Evolutionary conservation across 352 stramenopile species (phyloP), one percentile per base, ranked within the genome.

Genomic region (Blastocystis sp.): DNA sequence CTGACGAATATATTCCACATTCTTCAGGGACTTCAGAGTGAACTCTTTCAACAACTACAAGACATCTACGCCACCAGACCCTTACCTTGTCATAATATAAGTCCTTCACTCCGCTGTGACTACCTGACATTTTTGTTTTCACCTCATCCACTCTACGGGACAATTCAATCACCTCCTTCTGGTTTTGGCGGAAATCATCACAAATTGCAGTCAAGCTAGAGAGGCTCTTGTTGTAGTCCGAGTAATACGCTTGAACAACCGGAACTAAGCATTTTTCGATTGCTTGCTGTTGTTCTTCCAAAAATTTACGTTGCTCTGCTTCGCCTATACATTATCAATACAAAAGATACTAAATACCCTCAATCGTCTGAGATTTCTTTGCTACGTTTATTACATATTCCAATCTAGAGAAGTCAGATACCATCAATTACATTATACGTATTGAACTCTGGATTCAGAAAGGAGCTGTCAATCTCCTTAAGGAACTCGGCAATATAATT

Each of bases 1-100:
- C 39, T 85, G 73, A n/a, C 73, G 73, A 24, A 85, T 85, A 30
- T 85, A 85, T n/a, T 85, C 73, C 30, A 85, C 63, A 55, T 85
- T 85, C 73, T 85, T 85, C 45, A 85, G 73, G 8, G 73, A 85
- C 30, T 85, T 85, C 73, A 85, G 47, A 4, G 73, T 85, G 50
- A 69, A 85, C 30, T 85, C 73, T 8, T 47, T 66, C 4, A 85
- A n/a, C 4, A 85, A 43, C 73, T 85, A 85, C 11, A 65, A 26
- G 59, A 18, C 11, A 30, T 30, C 50, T 18, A 11, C 20, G 2
- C 13, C 16, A 50, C 20, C 50, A 66, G 16, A 24, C 30, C 50
- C 6, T 34, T 24, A 85, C 73, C 53, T 68, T 85, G 16, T 85
- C 73, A 45, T 85, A 85, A 53, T 68, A 85, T 47, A 85, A 65